These are phyloP conservation scores for Puya raimondii DNA, from an alignment of 176 grass and related monocot species.

Conservation along the genomic window DNA sequence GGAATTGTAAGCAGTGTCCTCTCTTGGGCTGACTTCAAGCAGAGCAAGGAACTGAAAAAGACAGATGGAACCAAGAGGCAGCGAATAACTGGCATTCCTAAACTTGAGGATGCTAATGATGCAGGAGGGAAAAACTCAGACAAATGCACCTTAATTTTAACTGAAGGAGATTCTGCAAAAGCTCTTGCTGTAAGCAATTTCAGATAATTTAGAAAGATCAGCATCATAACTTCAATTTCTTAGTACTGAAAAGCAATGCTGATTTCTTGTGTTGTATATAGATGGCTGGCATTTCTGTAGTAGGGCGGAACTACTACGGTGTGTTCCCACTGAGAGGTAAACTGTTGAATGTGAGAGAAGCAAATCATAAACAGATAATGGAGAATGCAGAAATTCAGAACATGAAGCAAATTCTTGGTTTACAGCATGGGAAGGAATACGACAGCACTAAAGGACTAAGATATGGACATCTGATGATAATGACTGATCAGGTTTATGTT, in stretches of 20 bases:
- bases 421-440: slow-evolving; percentile 79
- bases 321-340: slow-evolving; percentile 94
- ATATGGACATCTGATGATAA: slow-evolving; percentile 99
- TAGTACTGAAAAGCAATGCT: not conserved
- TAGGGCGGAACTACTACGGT: slow-evolving; percentile 70
- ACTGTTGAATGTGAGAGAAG: slow-evolving; percentile 80
- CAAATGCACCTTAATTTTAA: slow-evolving; percentile 75
- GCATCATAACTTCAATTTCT: not conserved
- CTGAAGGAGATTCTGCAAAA: slow-evolving; percentile 97
- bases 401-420: slow-evolving; percentile 86
- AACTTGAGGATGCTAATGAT: slow-evolving; percentile 92
- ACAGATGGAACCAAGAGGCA: slow-evolving; percentile 73
- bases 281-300: slow-evolving; percentile 71
- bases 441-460: slow-evolving; percentile 65
- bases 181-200: slow-evolving; percentile 64
- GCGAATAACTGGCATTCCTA: slow-evolving; percentile 58
- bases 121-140: slow-evolving; percentile 71
- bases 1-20: slow-evolving; percentile 53
- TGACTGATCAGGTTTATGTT: slow-evolving; percentile 82
- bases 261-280: slow-evolving; percentile 14
- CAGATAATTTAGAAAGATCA: not conserved
- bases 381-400: slow-evolving; percentile 82
- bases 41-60: slow-evolving; percentile 85
- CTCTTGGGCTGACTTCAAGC: slow-evolving; percentile 83
- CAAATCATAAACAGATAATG: slow-evolving; percentile 68